Evolutionary conservation across 768 basidiomycete genomes (phyloP).

Genomic region (Phallus indusiatus): DNA sequence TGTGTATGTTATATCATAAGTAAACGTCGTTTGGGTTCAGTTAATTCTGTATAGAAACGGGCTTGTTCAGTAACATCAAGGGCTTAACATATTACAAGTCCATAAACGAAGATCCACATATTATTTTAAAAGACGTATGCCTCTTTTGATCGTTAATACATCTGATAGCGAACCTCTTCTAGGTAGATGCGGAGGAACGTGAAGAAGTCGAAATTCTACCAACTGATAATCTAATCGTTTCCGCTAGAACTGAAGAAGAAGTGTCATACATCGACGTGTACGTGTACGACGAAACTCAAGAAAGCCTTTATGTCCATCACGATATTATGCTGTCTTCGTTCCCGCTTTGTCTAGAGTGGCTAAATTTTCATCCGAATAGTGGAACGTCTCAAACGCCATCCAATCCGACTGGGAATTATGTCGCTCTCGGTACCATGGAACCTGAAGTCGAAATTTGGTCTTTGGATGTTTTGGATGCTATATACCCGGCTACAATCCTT

Average conservation of each 20-base stretch:
- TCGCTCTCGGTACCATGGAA: slow-evolving; percentile 94
- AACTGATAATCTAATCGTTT: slow-evolving; percentile 85
- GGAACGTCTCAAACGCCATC: slow-evolving; percentile 24
- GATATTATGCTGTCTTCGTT: slow-evolving; percentile 97
- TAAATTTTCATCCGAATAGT: slow-evolving; percentile 76
- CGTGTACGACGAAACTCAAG: slow-evolving; percentile 86
- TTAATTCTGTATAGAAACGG: slow-evolving; percentile 34
- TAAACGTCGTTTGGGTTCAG: slow-evolving; percentile 19
- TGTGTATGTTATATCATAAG: slow-evolving; percentile 19
- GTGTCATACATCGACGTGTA: slow-evolving; percentile 93
- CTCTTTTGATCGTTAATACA: slow-evolving; percentile 8
- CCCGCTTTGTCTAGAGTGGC: slow-evolving; percentile 98
- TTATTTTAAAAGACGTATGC: slow-evolving; percentile 86
- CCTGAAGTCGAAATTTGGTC: slow-evolving; percentile 99
- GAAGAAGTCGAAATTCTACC: slow-evolving; percentile 84
- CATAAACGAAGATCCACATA: slow-evolving; percentile 92
- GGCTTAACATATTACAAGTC: slow-evolving; percentile 87
- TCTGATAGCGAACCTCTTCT: slow-evolving; percentile 12
- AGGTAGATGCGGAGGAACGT: slow-evolving; percentile 77
- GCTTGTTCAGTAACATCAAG: slow-evolving; percentile 93
- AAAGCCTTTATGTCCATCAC: slow-evolving; percentile 93
- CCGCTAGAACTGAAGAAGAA: slow-evolving; percentile 94
- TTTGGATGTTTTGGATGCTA: slow-evolving; percentile 82
- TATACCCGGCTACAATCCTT: slow-evolving; percentile 88
- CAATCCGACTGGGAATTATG: slow-evolving; percentile 59